phyloP scores from a whole-genome alignment of 2,329 filamentous ascomycete genomes.

The Cyphellophora europaea region DNA sequence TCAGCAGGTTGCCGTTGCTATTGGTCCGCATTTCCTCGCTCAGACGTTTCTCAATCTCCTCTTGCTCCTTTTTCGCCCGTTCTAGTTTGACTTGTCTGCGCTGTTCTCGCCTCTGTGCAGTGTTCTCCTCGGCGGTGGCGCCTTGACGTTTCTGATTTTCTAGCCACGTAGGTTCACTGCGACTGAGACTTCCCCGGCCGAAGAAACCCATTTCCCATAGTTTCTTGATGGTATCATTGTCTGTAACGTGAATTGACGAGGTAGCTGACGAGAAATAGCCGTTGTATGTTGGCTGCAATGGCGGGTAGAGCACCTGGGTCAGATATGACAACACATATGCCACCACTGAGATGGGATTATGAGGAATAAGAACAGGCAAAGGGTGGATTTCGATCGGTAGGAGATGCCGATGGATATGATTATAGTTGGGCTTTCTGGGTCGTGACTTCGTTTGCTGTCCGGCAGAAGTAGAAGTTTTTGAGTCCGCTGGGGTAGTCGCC shows the following conservation, averaged over 20 bases:
- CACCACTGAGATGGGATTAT: constrained; percentile 81
- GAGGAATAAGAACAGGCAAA: constrained; percentile 78
- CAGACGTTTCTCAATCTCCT: constrained; percentile 67
- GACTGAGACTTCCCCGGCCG: constrained; percentile 84
- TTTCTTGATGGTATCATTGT: constrained; percentile 64
- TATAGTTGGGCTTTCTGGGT: constrained; percentile 47
- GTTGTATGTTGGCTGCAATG: constrained; percentile 53
- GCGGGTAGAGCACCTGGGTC: constrained; percentile 58
- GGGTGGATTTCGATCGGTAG: constrained; percentile 74
- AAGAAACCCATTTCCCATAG: constrained; percentile 98
- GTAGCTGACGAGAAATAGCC: constrained; percentile 77
- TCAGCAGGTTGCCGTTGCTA: constrained; percentile 6
- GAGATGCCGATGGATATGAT: constrained; percentile 72
- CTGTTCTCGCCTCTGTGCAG: constrained; percentile 66
- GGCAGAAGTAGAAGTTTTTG: too few relatives aligned
- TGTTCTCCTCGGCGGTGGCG: constrained; percentile 77
- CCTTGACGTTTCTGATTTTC: constrained; percentile 67
- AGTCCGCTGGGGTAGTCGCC: too few relatives aligned
- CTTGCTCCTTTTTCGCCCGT: constrained; percentile 75
- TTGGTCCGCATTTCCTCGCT: constrained; percentile 37
- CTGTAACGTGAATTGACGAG: constrained; percentile 73
- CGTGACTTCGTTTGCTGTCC: not conserved
- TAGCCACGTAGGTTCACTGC: constrained; percentile 91
- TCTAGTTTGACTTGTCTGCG: constrained; percentile 82
- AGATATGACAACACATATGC: constrained; percentile 71